A percentile compares a stretch with the other conserved stretches of the same genome.
phyloP scores from a whole-genome alignment of 2,329 filamentous ascomycete species.

The Boeremia lycopersici region DNA sequence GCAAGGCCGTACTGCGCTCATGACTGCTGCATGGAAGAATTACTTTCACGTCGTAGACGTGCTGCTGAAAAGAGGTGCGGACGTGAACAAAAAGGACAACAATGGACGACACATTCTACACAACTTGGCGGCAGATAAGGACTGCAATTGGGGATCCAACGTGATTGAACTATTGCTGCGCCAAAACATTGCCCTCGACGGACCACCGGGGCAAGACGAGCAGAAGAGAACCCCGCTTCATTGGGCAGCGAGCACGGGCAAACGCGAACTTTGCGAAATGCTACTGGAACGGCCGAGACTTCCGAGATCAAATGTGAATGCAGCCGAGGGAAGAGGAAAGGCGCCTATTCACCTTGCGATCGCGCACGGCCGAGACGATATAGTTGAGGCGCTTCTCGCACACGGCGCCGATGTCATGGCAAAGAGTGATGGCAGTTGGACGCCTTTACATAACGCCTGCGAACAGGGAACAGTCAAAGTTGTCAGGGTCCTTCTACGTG shows the following conservation, averaged over 20 bases:
- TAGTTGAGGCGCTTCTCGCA: slow-evolving; percentile 40
- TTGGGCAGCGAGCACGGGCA: slow-evolving; percentile 64
- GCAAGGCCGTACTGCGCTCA: slow-evolving; percentile 45
- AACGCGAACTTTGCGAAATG: slow-evolving; percentile 56
- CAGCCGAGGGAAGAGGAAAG: slow-evolving; percentile 43
- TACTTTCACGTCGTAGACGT: slow-evolving; percentile 43
- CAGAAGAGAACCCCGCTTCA: slow-evolving; percentile 60
- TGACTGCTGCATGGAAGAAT: slow-evolving; percentile 47
- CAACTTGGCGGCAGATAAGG: slow-evolving; percentile 49
- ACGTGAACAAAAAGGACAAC: slow-evolving; percentile 47
- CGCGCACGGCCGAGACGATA: slow-evolving; percentile 44
- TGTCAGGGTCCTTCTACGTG: slow-evolving; percentile 35
- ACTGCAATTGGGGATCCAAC: slow-evolving; percentile 55
- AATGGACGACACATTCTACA: slow-evolving; percentile 44
- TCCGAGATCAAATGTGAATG: slow-evolving; percentile 42
- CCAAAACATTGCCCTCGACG: slow-evolving; percentile 50
- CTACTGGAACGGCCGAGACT: slow-evolving; percentile 47
- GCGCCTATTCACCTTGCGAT: slow-evolving; percentile 45
- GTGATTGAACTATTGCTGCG: slow-evolving; percentile 51
- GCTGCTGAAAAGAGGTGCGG: slow-evolving; percentile 45
- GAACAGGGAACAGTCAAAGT: slow-evolving; percentile 41
- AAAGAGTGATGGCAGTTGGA: slow-evolving; percentile 44
- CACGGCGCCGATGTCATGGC: slow-evolving; percentile 42
- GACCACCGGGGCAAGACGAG: slow-evolving; percentile 49
- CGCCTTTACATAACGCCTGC: slow-evolving; percentile 44